Percentiles rank a stretch among this genome's conserved stretches.
Conservation (phyloP, 371 early-diverging fungal genomes). For the Choanephora cucurbitarum region DNA sequence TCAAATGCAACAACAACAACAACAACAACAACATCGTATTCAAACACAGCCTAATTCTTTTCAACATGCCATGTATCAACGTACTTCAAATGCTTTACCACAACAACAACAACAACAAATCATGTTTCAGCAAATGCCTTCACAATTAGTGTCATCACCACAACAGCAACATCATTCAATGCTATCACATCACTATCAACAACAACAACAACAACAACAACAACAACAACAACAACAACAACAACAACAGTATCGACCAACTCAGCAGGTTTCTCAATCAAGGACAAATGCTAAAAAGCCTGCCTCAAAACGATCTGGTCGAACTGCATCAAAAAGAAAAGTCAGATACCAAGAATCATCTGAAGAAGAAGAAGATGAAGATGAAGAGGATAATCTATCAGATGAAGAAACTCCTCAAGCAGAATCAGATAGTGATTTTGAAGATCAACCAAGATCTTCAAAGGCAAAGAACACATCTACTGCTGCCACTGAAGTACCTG, state of each 20-base stretch:
- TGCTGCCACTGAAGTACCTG: slow-evolving; percentile 39
- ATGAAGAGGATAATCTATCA: slow-evolving; percentile 1
- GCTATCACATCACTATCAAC: slow-evolving; percentile 16
- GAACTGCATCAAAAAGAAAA: slow-evolving; percentile 16
- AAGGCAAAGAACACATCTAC: neutral
- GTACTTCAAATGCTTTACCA: slow-evolving; percentile 4
- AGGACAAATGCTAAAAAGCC: neutral
- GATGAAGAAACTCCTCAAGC: slow-evolving; percentile 2
- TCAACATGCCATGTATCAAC: neutral
- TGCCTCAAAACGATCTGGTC: slow-evolving; percentile 8
- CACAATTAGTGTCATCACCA: neutral
- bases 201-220: slow-evolving; percentile 19
- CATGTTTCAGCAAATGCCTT: neutral
- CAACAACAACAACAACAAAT: slow-evolving; percentile 13
- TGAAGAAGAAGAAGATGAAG: slow-evolving; percentile 22
- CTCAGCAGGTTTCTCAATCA: slow-evolving; percentile 5
- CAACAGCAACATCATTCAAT: slow-evolving; percentile 10
- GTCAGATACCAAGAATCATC: slow-evolving; percentile 18
- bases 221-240: slow-evolving; percentile 9
- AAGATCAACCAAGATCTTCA: neutral
- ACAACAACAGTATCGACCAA: neutral
- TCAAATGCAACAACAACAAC: slow-evolving; percentile 1
- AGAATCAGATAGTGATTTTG: slow-evolving; percentile 1
- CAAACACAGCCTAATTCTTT: neutral
- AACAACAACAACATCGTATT: slow-evolving; percentile 4